A percentile compares a stretch with the other conserved stretches of the same genome.
Evolutionary conservation across 306 rosid species (phyloP).

Genomic region (Prunus fruticosa): DNA sequence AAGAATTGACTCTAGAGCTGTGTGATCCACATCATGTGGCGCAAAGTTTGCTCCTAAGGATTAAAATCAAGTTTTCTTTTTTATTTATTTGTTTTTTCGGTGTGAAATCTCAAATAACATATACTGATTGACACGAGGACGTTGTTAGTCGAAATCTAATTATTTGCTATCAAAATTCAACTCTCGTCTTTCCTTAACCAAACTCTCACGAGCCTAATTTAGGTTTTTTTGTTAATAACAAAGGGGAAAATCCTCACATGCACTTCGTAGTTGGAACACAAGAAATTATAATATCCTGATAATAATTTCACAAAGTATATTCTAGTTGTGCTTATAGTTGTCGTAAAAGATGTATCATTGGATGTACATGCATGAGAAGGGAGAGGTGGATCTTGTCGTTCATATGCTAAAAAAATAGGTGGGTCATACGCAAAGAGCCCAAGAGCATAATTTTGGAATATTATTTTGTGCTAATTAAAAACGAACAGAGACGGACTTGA

Average conservation of each 20-base stretch:
- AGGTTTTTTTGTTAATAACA: background rate
- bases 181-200: too few relatives aligned
- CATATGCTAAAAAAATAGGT: background rate
- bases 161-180: background rate
- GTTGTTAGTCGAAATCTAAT: too few relatives aligned
- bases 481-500: background rate
- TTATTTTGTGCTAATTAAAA: constrained; percentile 10
- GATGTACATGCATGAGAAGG: background rate
- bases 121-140: too few relatives aligned
- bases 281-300: too few relatives aligned
- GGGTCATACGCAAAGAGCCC: background rate
- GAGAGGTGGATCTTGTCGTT: constrained; percentile 9
- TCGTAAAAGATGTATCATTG: background rate
- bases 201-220: too few relatives aligned
- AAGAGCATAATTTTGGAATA: constrained; percentile 3
- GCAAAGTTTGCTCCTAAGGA: background rate
- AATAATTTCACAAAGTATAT: too few relatives aligned
- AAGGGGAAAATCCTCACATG: background rate
- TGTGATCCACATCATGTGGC: constrained; percentile 4
- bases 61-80: background rate
- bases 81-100: too few relatives aligned
- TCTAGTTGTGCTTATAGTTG: background rate
- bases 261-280: background rate
- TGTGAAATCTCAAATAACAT: too few relatives aligned
- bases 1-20: background rate